Base-by-base conservation (phyloP, 257 asterid species). In the Jasminum sambac region DNA sequence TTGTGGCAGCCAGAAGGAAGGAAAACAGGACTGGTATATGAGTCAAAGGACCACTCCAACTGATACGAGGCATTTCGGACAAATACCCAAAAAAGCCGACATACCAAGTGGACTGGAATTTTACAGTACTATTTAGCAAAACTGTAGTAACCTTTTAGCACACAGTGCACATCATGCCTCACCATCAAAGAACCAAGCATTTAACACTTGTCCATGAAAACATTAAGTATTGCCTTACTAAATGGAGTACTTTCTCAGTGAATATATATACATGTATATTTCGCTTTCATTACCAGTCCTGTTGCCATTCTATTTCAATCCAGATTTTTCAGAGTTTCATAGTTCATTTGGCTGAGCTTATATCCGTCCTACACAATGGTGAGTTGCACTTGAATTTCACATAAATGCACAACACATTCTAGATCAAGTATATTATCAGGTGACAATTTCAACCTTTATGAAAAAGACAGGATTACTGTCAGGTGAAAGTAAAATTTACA, bases 281-380 rank as follows among this genome's bases (percentile, higher is more conserved):
- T 73, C 66, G 40, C 72, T 46, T 59, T 43, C 36, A 14, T 13
- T 60, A 67, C 73, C 67, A 6, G 66, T 36, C 50, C n/a, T 30
- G 42, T 25, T 39, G 39, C 37, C 2, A 38, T 37, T 59, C 48
- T 70, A 58, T 69, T 65, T 67, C 46, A 66, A 19, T n/a, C 24
- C 67, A 46, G 13, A 46, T 63, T 39, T 48, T 10, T 50, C 19
- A 36, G 67, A 64, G 16, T 55, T 55, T 55, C 30, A 4, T 55
- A 55, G 34, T 23, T 19, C 26, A 52, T 52, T 43, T 21, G 8
- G 9, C 34, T 55, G 21, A 9, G 16, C 43, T 10, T 65, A 63
- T 13, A 55, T 38, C 58, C 23, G 70, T 77, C 42, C 12, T 55
- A 52, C 23, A 40, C 16, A 44, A 8, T 11, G n/a, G 46, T 34